Conservation (phyloP, 257 asterid species). For the Solanum bulbocastanum region DNA sequence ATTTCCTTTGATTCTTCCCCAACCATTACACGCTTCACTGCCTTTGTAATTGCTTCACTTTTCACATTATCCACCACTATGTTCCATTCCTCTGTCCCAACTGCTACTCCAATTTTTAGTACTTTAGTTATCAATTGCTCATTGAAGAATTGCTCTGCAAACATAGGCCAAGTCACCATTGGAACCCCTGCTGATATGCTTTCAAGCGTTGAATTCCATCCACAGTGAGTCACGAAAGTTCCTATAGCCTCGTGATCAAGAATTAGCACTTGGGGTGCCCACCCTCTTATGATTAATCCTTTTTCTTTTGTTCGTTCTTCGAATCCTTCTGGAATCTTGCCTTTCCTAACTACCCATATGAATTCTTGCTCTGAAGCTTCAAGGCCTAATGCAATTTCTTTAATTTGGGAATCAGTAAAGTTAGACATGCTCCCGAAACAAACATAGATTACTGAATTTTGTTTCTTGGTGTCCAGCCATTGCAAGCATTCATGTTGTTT, state of each 20-base stretch:
- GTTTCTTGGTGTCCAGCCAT: background rate
- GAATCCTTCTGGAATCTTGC: slow-evolving; percentile 1
- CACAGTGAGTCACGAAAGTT: slow-evolving; percentile 7
- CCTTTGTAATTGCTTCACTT: slow-evolving; percentile 10
- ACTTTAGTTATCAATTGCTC: slow-evolving; percentile 6
- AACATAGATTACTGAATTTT: background rate
- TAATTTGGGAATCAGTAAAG: background rate
- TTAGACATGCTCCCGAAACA: background rate
- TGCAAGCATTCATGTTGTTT: background rate
- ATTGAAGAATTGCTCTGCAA: slow-evolving; percentile 1
- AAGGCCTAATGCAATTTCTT: slow-evolving; percentile 7
- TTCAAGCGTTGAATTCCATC: slow-evolving; percentile 7
- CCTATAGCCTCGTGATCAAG: slow-evolving; percentile 6
- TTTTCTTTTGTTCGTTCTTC: background rate
- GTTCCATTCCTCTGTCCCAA: background rate
- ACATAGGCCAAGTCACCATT: slow-evolving; percentile 3
- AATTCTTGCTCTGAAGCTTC: slow-evolving; percentile 4
- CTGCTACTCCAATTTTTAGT: background rate
- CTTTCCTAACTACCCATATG: slow-evolving; percentile 8
- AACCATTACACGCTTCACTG: slow-evolving; percentile 16
- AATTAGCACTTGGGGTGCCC: slow-evolving; percentile 12
- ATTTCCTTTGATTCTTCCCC: slow-evolving; percentile 23
- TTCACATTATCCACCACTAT: slow-evolving; percentile 6
- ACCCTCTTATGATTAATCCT: slow-evolving; percentile 9
- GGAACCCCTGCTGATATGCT: slow-evolving; percentile 11